Percentiles rank a stretch among this genome's conserved stretches.
phyloP scores from a whole-genome alignment of 2,329 filamentous ascomycete genomes.

The Ophiostoma perfectum region DNA sequence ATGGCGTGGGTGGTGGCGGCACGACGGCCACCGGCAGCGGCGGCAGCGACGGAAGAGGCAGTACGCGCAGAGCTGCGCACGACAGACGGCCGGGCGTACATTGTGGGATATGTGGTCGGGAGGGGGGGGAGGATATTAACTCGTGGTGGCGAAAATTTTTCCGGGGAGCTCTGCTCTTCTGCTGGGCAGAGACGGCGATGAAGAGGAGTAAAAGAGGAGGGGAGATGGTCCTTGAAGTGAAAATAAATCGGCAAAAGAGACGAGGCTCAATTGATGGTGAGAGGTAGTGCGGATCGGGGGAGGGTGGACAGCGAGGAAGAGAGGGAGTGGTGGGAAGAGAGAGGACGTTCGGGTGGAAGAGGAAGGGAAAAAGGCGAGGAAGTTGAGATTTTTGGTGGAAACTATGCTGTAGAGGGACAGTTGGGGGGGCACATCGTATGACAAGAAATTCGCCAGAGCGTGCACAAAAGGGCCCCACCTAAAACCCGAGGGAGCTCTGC shows the following conservation, averaged over 20 bases:
- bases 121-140: neutral
- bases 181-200: neutral
- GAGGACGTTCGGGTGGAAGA: conserved; percentile 21
- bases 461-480: conserved; percentile 23
- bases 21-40: conserved; percentile 35
- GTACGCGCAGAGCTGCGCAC: conserved; percentile 31
- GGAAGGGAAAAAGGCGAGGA: conserved; percentile 17
- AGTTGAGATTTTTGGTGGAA: conserved; percentile 20
- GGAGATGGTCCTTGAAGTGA: neutral
- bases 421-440: conserved; percentile 26
- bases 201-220: conserved; percentile 2
- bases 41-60: conserved; percentile 36
- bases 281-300: neutral
- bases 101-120: conserved; percentile 32
- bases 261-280: conserved; percentile 14
- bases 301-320: neutral
- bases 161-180: too few species aligned
- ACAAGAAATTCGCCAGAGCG: conserved; percentile 21
- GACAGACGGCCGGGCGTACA: conserved; percentile 48
- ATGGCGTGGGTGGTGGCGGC: conserved; percentile 78
- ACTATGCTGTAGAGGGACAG: conserved; percentile 9
- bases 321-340: neutral
- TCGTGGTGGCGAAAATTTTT: conserved; percentile 20
- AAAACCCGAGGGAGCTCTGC: conserved; percentile 23
- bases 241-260: conserved; percentile 6